These are phyloP conservation scores for Serendipita sp. DNA, from an alignment of 768 basidiomycete genomes.

Conservation along the genomic window DNA sequence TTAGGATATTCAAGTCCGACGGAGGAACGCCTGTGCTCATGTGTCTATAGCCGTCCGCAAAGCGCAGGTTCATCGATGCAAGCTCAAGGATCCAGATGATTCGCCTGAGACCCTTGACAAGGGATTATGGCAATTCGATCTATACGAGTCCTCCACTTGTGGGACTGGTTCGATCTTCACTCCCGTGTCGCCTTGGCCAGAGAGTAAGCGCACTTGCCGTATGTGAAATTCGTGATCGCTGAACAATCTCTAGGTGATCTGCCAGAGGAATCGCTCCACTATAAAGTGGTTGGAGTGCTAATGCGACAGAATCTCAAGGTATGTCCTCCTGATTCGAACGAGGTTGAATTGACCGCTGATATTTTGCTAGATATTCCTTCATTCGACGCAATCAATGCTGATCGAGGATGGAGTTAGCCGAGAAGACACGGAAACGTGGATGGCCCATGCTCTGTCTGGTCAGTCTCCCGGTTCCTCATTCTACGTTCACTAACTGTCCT, in stretches of 20 bases:
- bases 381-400: neutral
- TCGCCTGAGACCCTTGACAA: neutral
- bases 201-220: neutral
- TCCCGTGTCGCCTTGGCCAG: neutral
- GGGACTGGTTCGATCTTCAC: neutral
- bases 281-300: neutral
- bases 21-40: neutral
- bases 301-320: constrained; percentile 4
- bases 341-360: neutral
- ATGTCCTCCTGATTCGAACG: neutral
- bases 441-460: neutral
- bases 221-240: neutral
- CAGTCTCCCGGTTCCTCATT: neutral
- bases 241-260: neutral
- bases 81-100: neutral
- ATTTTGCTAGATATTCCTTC: neutral
- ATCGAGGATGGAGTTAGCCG: neutral
- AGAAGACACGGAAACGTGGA: neutral
- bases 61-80: neutral
- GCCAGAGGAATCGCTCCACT: neutral
- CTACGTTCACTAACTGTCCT: neutral
- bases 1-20: neutral
- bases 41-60: neutral
- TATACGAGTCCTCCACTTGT: neutral
- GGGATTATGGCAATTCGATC: neutral